Evolutionary conservation across 352 stramenopile species (phyloP), one percentile per base, ranked within the genome.

Genomic region (Detonula confervacea): DNA sequence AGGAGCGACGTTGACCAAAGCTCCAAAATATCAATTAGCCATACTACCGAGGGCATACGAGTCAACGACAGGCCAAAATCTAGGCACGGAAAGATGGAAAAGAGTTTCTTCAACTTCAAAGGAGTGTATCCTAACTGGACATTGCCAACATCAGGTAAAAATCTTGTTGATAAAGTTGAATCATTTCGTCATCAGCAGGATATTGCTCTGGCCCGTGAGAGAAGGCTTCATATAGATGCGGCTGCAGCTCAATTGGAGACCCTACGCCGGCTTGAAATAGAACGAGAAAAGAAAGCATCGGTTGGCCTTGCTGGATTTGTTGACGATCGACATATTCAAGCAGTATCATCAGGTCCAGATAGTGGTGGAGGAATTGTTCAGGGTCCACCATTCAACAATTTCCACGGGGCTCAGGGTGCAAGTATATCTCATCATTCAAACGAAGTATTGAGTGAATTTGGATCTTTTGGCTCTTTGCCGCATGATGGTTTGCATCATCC

Each of bases 91-190:
- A 99, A 99, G 87, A 98, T 98, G 95, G 96, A 99, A 80, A 98
- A 97, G 46, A 98, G 93, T 44, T 98, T 98, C 77, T 94, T 98
- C 60, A 98, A 95, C 62, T 99, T 99, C 81, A 98, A 97, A 55
- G 73, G 52, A 33, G 63, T 63, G 7, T 70, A 93, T 78, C 86
- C 88, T 11, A 81, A 66, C 24, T 93, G 88, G 88, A 87, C 78
- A 66, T 80, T 80, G 51, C 61, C 73, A 20, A 8, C 66, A 55
- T 89, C 81, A 8, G 84, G 84, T 7, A 81, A 86, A 54, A 86
- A 69, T 46, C 57, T 90, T 8, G 69, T 91, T 6, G 65, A 89
- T 60, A 56, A 67, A 42, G 60, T 92, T 9, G 84, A 91, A 80
- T 46, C 83, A n/a, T 90, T 88, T 51, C 62, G 78, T 35, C 12